Evolutionary conservation across 257 asterid genomes (phyloP).

Genomic region (Primulina huaijiensis): DNA sequence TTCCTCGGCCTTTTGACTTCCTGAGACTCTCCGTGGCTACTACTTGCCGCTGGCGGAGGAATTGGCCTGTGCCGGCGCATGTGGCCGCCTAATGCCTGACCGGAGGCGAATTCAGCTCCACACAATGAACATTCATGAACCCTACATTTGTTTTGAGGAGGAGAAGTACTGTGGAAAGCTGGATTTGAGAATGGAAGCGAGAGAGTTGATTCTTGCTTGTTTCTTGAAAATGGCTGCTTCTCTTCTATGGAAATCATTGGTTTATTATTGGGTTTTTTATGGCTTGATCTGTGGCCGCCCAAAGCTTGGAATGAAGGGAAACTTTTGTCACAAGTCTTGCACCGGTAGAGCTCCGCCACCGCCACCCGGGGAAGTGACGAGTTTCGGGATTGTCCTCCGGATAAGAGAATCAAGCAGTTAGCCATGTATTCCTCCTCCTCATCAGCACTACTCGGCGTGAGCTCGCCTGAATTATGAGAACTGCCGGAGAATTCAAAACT

Average conservation of each 20-base stretch:
- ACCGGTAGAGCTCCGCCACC: slow-evolving; percentile 48
- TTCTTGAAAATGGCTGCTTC: slow-evolving; percentile 19
- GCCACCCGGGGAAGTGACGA: slow-evolving; percentile 15
- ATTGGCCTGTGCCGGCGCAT: slow-evolving; percentile 92
- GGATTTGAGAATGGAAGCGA: slow-evolving; percentile 47
- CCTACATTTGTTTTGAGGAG: slow-evolving; percentile 35
- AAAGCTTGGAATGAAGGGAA: slow-evolving; percentile 89
- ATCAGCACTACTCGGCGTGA: slow-evolving; percentile 4
- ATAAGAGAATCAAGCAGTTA: slow-evolving; percentile 71
- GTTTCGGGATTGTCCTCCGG: slow-evolving; percentile 42
- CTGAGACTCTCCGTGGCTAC: slow-evolving; percentile 24
- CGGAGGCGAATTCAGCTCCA: slow-evolving; percentile 78
- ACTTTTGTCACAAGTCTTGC: slow-evolving; percentile 74
- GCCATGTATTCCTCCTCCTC: slow-evolving; percentile 87
- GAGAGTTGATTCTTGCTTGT: slow-evolving; percentile 32
- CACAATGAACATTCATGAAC: slow-evolving; percentile 85
- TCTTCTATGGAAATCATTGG: slow-evolving; percentile 23
- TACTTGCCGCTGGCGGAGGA: slow-evolving; percentile 18
- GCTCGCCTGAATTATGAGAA: slow-evolving; percentile 30
- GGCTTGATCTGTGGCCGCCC: slow-evolving; percentile 96
- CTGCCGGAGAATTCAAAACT: slow-evolving; percentile 5
- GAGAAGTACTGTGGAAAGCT: background rate
- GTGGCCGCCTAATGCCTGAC: slow-evolving; percentile 98
- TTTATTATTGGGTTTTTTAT: slow-evolving; percentile 49
- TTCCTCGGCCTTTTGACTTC: slow-evolving; percentile 51